Base-by-base conservation (phyloP, 2,329 filamentous ascomycete genomes). In the Penicillium sp. region DNA sequence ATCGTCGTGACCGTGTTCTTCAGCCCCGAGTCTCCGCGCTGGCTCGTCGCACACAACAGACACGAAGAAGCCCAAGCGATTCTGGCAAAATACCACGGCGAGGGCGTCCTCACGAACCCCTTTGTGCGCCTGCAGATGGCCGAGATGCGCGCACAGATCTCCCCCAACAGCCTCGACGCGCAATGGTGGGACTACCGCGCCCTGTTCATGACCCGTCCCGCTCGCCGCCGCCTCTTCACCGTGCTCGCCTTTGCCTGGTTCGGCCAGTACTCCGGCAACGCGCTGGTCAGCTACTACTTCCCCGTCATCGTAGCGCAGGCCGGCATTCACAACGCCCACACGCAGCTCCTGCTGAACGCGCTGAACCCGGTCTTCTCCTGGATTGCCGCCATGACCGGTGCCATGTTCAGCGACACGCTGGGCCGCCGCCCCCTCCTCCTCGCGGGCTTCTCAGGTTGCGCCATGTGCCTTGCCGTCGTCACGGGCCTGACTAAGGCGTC, bases 1-100 rank as follows among this genome's bases (percentile, higher is more conserved):
- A 41, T 88, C 3, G 46, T 77, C 84, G 47, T 47, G 80, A 44
- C 73, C 41, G 77, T 82, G 7, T 85, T 82, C 64, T 82, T 86
- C 65, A 75, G 88, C 1, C 87, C 87, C 0, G 87, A 89, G 67
- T 87, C 84, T 0, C 87, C 87, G 1, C 76, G 86, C 58, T 89
- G 86, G 85, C 79, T 88, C n/a, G 85, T 86, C 56, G 82, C 83
- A 57, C 82, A 86, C 60, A 83, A 86, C 63, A 83, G 84, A 17
- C 79, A 82, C 15, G 84, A 88, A 30, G 80, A 88, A 64, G 85
- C 85, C 2, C 76, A 83, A 19, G 75, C 79, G 3, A 81, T 84
- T 2, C 80, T 91, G 56, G 80, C 82, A 17, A 84, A 83, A 61
- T 86, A 85, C 68, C 87, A 88, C 56, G 86, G 85, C 2, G 80